Evolutionary conservation across 2,329 filamentous ascomycete genomes (phyloP).

Genomic region (Fusarium dlaminii): DNA sequence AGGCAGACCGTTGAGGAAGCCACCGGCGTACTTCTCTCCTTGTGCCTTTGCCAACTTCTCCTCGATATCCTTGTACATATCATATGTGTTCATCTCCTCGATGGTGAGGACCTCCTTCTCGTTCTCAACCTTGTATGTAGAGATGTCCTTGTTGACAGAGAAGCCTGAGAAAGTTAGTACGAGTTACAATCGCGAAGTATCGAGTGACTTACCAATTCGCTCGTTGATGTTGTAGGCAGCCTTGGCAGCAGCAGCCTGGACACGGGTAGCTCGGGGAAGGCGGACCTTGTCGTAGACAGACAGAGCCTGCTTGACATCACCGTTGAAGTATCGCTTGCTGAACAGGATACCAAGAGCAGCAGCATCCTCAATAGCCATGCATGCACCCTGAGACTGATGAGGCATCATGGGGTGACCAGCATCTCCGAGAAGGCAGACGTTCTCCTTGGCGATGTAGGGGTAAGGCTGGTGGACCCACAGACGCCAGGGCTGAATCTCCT

Average conservation of each 20-base stretch:
- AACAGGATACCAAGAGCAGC: conserved; percentile 71
- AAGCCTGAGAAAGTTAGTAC: conserved; percentile 56
- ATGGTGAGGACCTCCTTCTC: conserved; percentile 71
- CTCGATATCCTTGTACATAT: conserved; percentile 67
- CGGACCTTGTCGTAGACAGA: conserved; percentile 62
- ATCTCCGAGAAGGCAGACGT: conserved; percentile 69
- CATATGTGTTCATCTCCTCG: conserved; percentile 74
- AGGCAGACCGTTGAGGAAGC: conserved; percentile 56
- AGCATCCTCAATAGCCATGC: conserved; percentile 74
- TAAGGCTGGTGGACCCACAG: conserved; percentile 71
- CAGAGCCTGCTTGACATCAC: conserved; percentile 59
- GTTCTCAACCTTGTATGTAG: conserved; percentile 70
- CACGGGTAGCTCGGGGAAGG: conserved; percentile 63
- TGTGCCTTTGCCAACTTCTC: conserved; percentile 53
- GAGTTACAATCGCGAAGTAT: fast-evolving
- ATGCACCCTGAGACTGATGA: conserved; percentile 74
- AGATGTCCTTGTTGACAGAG: conserved; percentile 65
- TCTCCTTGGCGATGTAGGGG: conserved; percentile 61
- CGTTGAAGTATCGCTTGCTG: conserved; percentile 55
- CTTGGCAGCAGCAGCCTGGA: conserved; percentile 66
- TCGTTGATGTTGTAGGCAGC: conserved; percentile 71
- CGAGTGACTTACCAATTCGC: conserved; percentile 59
- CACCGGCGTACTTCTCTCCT: conserved; percentile 48
- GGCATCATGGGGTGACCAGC: conserved; percentile 77
- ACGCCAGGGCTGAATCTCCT: conserved; percentile 72